Evolutionary conservation across 1,284 basidiomycete species (phyloP), one percentile per base, ranked within the genome.

Genomic region (Crocinoboletus sp.): DNA sequence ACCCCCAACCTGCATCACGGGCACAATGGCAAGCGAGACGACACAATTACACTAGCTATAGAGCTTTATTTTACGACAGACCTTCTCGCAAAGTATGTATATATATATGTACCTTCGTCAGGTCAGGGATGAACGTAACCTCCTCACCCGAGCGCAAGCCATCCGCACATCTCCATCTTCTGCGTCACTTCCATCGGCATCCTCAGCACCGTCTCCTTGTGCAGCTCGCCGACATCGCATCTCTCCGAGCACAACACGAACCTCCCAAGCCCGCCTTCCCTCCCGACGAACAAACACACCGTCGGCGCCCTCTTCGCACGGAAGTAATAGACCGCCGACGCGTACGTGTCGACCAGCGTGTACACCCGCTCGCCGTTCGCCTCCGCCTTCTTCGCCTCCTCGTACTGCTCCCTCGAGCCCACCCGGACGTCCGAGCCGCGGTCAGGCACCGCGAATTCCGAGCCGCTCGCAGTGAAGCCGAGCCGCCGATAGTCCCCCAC

Each of bases 191-290:
- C 8, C 23, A 24, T 45, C 10, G 55, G 54, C 55, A 55, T 51
- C 27, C 55, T 48, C 17, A 56, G n/a, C 11, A 55, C 53, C 2
- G 28, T 48, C 40, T 56, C 53, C 33, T 55, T 55, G 15, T 54
- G 55, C 12, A 55, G 23, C 29, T 57, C 55, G 12, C 40, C 46
- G 16, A 31, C 28, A 1, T n/a, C 8, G 19, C 54, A 55, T 5
- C 10, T 54, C 43, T 55, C 54, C 32, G 52, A 57, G 34, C 53
- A 56, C 19, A 55, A 30, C 30, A 55, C 52, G 41, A 56, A 56
- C 40, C 54, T 30, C 24, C 54, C 54, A 11, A 55, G 31, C n/a
- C 54, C 54, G 4, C 53, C 53, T 23, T 55, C 53, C 11, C 47
- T 37, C 9, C 53, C 53, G 1, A 51, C 42, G 13, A 46, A 56